phyloP scores from a whole-genome alignment of 306 rosid species.

The Corylus americana region DNA sequence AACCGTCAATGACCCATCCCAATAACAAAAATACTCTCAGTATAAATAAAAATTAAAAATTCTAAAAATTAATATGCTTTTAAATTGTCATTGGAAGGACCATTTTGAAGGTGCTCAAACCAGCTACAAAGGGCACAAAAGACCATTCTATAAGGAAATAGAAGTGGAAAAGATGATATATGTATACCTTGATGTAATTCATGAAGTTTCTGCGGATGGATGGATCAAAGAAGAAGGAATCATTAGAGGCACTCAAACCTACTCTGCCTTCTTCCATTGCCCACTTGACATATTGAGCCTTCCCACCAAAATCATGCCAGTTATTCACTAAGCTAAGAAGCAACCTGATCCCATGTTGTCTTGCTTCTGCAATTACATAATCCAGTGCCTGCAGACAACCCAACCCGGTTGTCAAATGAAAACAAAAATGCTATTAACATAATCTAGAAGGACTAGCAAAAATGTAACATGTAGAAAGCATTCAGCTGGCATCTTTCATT shows the following conservation, averaged over 20 bases:
- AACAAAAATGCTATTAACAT: not conserved
- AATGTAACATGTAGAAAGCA: not conserved
- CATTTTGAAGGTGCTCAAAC: not conserved
- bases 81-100: no score
- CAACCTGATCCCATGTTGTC: constrained; percentile 71
- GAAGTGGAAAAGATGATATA: not conserved
- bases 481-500: not conserved
- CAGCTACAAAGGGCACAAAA: not conserved
- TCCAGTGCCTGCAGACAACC: constrained; percentile 74
- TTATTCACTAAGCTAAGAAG: constrained; percentile 92
- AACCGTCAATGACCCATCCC: no score
- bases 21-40: no score
- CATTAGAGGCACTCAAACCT: constrained; percentile 86
- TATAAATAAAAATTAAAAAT: no score
- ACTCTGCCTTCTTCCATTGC: constrained; percentile 90
- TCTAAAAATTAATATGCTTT: no score
- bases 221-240: constrained; percentile 96
- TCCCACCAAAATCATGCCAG: constrained; percentile 92
- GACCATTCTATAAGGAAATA: not conserved
- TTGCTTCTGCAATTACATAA: constrained; percentile 86
- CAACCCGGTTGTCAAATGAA: constrained; percentile 23
- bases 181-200: constrained; percentile 72
- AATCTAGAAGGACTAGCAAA: not conserved
- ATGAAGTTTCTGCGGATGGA: constrained; percentile 78
- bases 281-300: constrained; percentile 95